phyloP scores from a whole-genome alignment of 2,329 filamentous ascomycete species.

The Colletotrichum aenigma region DNA sequence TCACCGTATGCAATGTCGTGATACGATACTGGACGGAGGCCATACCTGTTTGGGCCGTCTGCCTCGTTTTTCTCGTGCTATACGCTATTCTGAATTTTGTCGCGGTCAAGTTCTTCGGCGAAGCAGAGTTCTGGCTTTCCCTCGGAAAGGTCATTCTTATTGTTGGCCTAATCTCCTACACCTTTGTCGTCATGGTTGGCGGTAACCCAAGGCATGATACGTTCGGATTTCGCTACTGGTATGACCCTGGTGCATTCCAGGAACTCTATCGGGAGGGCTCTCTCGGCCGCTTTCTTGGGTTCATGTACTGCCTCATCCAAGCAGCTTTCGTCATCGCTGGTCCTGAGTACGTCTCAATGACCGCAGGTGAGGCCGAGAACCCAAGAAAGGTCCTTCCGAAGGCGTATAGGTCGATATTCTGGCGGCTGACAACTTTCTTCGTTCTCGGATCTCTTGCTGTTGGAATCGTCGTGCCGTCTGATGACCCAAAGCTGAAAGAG shows the following conservation, averaged over 20 bases:
- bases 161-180: neutral
- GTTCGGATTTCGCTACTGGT: neutral
- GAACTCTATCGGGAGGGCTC: neutral
- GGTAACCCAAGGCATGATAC: neutral
- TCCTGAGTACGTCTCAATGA: neutral
- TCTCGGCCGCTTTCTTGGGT: neutral
- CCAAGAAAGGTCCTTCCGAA: neutral
- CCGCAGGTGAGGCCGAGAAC: neutral
- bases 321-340: neutral
- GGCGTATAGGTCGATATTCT: neutral
- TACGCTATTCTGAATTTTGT: neutral
- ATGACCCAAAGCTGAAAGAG: neutral
- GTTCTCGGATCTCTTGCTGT: neutral
- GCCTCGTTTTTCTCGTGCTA: neutral
- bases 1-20: neutral
- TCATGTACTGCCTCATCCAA: neutral
- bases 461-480: neutral
- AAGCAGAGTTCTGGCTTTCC: neutral
- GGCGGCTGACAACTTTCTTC: neutral
- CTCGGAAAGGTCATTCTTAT: neutral
- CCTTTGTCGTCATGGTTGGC: neutral
- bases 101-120: neutral
- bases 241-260: neutral
- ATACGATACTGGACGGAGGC: neutral
- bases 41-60: neutral